Evolutionary conservation across 768 basidiomycete species (phyloP).

Genomic region (Lactifluus pinguis): DNA sequence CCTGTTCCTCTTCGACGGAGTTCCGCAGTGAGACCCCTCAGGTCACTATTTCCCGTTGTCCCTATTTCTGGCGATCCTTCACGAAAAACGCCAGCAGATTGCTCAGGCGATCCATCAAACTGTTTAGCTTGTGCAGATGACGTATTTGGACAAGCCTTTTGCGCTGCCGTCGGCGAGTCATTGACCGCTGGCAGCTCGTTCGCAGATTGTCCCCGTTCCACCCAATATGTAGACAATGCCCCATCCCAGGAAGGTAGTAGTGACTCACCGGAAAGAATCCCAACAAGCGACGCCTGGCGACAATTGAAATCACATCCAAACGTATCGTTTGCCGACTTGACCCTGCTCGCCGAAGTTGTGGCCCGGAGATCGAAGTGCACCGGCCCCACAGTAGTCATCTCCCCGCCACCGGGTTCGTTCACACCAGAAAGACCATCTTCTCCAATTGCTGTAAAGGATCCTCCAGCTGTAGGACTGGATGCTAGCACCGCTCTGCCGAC

Average conservation of each 20-base stretch:
- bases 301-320: constrained; percentile 85
- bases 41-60: constrained; percentile 46
- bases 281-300: constrained; percentile 78
- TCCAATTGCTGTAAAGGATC: constrained; percentile 20
- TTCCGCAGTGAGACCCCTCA: constrained; percentile 29
- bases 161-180: constrained; percentile 60
- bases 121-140: constrained; percentile 82
- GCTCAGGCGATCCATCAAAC: constrained; percentile 82
- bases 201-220: constrained; percentile 42
- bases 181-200: constrained; percentile 46
- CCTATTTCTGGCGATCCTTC: constrained; percentile 26
- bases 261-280: constrained; percentile 44
- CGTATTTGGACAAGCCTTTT: constrained; percentile 82
- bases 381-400: constrained; percentile 57
- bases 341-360: constrained; percentile 82
- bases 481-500: constrained; percentile 38
- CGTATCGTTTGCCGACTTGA: constrained; percentile 73
- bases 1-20: constrained; percentile 72
- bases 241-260: constrained; percentile 19
- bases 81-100: constrained; percentile 32
- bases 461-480: constrained; percentile 13
- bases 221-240: constrained; percentile 20
- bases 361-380: constrained; percentile 72
- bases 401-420: constrained; percentile 40
- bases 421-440: constrained; percentile 40